A percentile compares a stretch with the other conserved stretches of the same genome.
Conservation (phyloP, 148 eudicot species). For the Rhododendron henanense region DNA sequence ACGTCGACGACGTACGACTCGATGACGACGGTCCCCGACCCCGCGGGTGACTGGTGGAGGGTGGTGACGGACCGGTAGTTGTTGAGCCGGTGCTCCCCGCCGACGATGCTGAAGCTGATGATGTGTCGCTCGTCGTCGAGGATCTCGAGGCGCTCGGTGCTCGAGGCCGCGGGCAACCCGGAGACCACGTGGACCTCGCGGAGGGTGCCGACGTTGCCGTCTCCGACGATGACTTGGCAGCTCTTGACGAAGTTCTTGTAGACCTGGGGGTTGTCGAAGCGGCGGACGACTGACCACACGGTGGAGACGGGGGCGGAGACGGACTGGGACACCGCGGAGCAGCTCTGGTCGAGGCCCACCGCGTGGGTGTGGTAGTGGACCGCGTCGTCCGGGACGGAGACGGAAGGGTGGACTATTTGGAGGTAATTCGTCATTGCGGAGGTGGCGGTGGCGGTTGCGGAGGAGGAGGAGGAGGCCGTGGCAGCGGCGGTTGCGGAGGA, state of each 20-base stretch:
- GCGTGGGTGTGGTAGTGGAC: constrained; percentile 51
- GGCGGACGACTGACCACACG: constrained; percentile 68
- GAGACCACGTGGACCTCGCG: constrained; percentile 75
- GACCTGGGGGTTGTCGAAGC: constrained; percentile 68
- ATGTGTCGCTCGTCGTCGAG: constrained; percentile 62
- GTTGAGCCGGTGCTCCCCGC: constrained; percentile 72
- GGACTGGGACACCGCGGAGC: constrained; percentile 48
- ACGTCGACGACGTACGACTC: constrained; percentile 85
- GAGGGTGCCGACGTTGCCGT: constrained; percentile 57
- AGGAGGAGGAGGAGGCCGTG: constrained; percentile 9
- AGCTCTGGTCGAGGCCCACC: constrained; percentile 43
- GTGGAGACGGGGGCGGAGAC: constrained; percentile 45
- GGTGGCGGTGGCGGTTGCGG: not conserved
- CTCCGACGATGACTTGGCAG: constrained; percentile 58
- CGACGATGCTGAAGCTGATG: constrained; percentile 67
- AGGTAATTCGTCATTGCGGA: constrained; percentile 3
- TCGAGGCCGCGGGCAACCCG: constrained; percentile 70
- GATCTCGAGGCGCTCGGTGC: constrained; percentile 79
- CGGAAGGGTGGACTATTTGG: constrained; percentile 21
- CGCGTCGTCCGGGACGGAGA: constrained; percentile 29
- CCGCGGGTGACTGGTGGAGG: constrained; percentile 35
- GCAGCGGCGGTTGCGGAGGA: not conserved
- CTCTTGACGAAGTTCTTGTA: constrained; percentile 76
- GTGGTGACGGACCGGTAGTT: constrained; percentile 83
- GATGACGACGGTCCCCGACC: constrained; percentile 58